A percentile compares a stretch with the other conserved stretches of the same genome.
Evolutionary conservation across 768 basidiomycete genomes (phyloP).

Genomic region (Pholiota conissans): DNA sequence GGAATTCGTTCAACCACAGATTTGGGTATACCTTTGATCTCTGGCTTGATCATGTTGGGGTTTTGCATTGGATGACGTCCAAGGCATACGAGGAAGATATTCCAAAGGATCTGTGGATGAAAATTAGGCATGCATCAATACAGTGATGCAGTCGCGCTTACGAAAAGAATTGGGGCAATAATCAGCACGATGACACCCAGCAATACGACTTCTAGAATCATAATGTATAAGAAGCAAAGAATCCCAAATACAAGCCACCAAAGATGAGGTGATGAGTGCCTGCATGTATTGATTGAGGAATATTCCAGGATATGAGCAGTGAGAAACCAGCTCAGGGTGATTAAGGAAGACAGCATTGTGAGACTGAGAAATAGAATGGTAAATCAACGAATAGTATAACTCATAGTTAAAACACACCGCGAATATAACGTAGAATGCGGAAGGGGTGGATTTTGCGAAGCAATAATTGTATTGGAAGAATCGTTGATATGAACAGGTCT

Average conservation of each 20-base stretch:
- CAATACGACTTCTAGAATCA: conserved; percentile 66
- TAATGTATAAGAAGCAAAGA: conserved; percentile 76
- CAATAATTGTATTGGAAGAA: neutral
- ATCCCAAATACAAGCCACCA: conserved; percentile 89
- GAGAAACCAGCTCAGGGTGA: conserved; percentile 82
- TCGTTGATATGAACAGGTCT: neutral
- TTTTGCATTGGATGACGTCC: conserved; percentile 81
- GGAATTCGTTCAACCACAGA: conserved; percentile 77
- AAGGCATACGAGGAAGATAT: conserved; percentile 73
- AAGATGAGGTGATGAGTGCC: conserved; percentile 71
- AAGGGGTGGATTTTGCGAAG: conserved; percentile 5
- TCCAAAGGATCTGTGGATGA: conserved; percentile 63
- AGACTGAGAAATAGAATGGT: conserved; percentile 24
- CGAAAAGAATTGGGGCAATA: conserved; percentile 76
- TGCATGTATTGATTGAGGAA: conserved; percentile 73
- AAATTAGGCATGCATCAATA: neutral
- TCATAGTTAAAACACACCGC: conserved; percentile 34
- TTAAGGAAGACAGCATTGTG: conserved; percentile 62
- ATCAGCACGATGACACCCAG: conserved; percentile 79
- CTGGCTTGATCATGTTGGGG: conserved; percentile 71
- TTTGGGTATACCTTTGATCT: conserved; percentile 73
- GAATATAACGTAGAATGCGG: conserved; percentile 32
- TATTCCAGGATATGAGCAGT: conserved; percentile 80
- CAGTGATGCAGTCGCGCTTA: conserved; percentile 36
- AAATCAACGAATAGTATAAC: neutral